phyloP scores from a whole-genome alignment of 2,329 filamentous ascomycete genomes.

The Emericellopsis atlantica region DNA sequence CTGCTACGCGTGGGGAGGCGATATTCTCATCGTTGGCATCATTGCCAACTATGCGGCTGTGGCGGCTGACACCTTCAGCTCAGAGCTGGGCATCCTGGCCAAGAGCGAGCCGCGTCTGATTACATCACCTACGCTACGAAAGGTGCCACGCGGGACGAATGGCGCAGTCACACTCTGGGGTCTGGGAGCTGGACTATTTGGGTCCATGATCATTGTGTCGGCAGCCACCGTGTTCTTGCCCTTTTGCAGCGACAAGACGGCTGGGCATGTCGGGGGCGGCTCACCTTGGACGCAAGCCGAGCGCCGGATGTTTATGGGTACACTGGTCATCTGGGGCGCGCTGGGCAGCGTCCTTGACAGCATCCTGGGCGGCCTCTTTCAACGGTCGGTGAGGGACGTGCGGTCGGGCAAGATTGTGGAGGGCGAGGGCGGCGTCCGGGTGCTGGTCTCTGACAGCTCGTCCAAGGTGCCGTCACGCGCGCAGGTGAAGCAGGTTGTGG shows the following conservation, averaged over 20 bases:
- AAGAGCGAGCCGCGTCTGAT: conserved; percentile 68
- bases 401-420: conserved; percentile 81
- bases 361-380: conserved; percentile 70
- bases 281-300: conserved; percentile 34
- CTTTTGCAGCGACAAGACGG: conserved; percentile 41
- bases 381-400: conserved; percentile 76
- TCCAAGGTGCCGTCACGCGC: conserved; percentile 7
- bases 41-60: conserved; percentile 83
- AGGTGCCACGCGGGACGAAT: conserved; percentile 84
- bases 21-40: conserved; percentile 51
- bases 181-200: conserved; percentile 58
- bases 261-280: conserved; percentile 25
- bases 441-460: conserved; percentile 25
- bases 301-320: conserved; percentile 34
- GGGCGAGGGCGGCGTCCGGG: conserved; percentile 59
- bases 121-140: conserved; percentile 62
- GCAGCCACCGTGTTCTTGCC: conserved; percentile 55
- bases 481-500: conserved; percentile 10
- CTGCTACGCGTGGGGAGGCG: conserved; percentile 49
- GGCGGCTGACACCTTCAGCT: conserved; percentile 86
- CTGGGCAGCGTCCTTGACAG: conserved; percentile 80
- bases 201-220: conserved; percentile 59
- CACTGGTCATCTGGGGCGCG: conserved; percentile 59
- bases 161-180: conserved; percentile 76
- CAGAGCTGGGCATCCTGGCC: conserved; percentile 86